Base-by-base conservation (phyloP, 495 filamentous ascomycete species). In the Symbiotaphrina buchneri region DNA sequence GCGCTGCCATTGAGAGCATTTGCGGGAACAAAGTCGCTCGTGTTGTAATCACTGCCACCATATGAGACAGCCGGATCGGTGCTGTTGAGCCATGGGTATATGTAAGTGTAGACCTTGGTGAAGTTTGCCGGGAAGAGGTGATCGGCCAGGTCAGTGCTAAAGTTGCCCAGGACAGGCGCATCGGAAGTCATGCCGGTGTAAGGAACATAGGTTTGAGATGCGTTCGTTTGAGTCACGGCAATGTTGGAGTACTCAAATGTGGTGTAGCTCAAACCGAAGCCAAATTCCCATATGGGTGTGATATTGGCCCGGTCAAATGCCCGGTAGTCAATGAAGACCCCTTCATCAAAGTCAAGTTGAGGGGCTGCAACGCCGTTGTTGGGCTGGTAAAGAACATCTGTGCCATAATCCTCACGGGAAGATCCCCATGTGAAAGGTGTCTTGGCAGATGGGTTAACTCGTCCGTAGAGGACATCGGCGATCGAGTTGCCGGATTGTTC, bases 281-380 rank as follows among this genome's bases (percentile, higher is more conserved):
- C 87, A 40, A 95, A 97, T 47, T 91, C 81, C 47, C 76, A 97
- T 35, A 78, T 70, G 1, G 87, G 81, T 15, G 68, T 59, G 32
- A 74, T 64, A 23, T 69, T 55, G 18, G 58, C 55, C 49, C 71
- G 73, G 58, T 97, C 87, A 28, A 97, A 78, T 34, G 69, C 56
- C 32, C 87, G 78, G 52, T 97, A 97, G 52, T 97, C 87, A 49
- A 93, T 90, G 53, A 91, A 87, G 18, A 74, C 60, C 21, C 85
- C 85, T 42, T 94, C 84, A 16, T 58, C 59, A 49, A 84, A 93
- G 48, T 85, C 59, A 18, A 71, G 52, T 50, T 97, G 87, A 3
- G 83, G 83, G 14, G 73, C 62, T 15, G 39, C 59, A 11, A 58
- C 44, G 28, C 69, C 74, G 30, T 77, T 72, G 51, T 85, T 85